Evolutionary conservation across 2,329 filamentous ascomycete genomes (phyloP).

Genomic region (Alternaria angustiovoidea): DNA sequence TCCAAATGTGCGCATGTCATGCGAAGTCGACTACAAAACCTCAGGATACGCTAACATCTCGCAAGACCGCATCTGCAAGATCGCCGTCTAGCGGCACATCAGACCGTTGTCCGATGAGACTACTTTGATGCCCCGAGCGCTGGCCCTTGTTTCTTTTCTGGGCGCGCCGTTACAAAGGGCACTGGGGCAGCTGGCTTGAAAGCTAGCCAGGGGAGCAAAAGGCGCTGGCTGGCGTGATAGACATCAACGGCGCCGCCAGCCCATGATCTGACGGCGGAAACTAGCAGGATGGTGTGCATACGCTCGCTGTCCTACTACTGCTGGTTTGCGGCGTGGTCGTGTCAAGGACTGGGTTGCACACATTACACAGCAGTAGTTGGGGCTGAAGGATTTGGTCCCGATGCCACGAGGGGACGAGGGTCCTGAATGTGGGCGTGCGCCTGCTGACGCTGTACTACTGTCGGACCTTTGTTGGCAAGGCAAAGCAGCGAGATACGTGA

Average conservation of each 20-base stretch:
- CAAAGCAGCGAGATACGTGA: conserved; percentile 6
- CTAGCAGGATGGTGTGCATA: conserved; percentile 42
- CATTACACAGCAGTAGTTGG: conserved; percentile 43
- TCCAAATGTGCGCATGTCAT: not conserved
- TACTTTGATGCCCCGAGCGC: conserved; percentile 14
- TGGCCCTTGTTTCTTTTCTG: conserved; percentile 17
- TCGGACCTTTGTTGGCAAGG: conserved; percentile 9
- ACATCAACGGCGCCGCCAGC: conserved; percentile 32
- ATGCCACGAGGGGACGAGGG: conserved; percentile 23
- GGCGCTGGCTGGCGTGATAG: conserved; percentile 29
- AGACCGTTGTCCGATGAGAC: conserved; percentile 30
- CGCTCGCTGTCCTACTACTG: conserved; percentile 23
- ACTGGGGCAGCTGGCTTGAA: conserved; percentile 21
- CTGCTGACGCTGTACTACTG: conserved; percentile 13
- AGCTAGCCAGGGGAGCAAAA: conserved; percentile 30
- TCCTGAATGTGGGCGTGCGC: conserved; percentile 7
- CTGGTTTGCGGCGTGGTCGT: conserved; percentile 39
- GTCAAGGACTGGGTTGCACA: conserved; percentile 18
- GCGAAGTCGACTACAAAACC: conserved; percentile 5
- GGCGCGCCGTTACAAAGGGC: conserved; percentile 23
- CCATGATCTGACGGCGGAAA: conserved; percentile 45
- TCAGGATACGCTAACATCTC: conserved; percentile 30
- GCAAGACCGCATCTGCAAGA: conserved; percentile 32
- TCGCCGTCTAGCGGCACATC: conserved; percentile 37
- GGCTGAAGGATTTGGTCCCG: conserved; percentile 25